Conservation (phyloP, 495 filamentous ascomycete genomes). For the Xylaria longipes region DNA sequence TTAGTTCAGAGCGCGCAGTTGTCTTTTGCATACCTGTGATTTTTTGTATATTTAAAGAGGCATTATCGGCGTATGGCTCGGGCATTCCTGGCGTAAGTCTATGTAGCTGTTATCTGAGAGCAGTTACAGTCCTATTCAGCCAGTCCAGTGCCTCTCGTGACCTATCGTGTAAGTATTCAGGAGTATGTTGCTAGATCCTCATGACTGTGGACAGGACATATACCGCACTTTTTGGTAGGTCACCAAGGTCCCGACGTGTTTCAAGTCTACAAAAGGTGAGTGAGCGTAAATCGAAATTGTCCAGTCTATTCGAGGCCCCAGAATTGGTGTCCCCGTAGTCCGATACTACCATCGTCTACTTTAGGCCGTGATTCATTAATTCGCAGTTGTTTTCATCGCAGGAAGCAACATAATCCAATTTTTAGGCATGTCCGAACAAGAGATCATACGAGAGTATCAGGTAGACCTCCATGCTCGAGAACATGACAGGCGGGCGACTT, state of each 20-base stretch:
- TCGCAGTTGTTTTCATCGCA: background rate
- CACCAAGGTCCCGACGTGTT: background rate
- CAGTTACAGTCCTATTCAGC: background rate
- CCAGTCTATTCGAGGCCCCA: background rate
- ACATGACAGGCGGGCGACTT: background rate
- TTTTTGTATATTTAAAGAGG: constrained; percentile 4
- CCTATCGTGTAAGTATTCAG: background rate
- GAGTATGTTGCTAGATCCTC: background rate
- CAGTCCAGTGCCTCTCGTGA: background rate
- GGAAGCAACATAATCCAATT: background rate
- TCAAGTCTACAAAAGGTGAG: background rate
- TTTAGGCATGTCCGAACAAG: background rate
- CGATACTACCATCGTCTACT: background rate
- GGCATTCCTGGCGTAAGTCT: background rate
- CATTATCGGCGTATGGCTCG: constrained; percentile 5
- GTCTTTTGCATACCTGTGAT: background rate
- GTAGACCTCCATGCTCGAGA: background rate
- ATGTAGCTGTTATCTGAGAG: background rate
- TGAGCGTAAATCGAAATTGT: background rate
- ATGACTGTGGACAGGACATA: background rate
- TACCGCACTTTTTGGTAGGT: background rate
- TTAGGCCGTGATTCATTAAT: background rate
- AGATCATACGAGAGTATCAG: background rate
- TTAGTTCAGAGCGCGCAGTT: background rate
- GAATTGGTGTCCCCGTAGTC: background rate